phyloP scores from a whole-genome alignment of 352 stramenopile species.

The Phytophthora sojae region DNA sequence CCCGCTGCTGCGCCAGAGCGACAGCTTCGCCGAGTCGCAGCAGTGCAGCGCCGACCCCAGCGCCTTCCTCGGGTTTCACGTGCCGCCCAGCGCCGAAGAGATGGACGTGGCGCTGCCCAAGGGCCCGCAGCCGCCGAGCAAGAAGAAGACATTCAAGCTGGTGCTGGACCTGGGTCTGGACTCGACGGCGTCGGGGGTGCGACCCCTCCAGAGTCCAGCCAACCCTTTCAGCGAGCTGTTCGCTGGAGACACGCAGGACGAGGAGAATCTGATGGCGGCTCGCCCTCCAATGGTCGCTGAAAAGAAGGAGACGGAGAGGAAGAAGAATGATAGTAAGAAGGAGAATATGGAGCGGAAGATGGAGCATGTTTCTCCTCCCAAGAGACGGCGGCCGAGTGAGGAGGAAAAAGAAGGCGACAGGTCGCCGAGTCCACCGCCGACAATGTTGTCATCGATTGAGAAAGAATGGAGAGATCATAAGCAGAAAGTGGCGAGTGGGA shows the following conservation, averaged over 20 bases:
- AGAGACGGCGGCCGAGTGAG: conserved; percentile 7
- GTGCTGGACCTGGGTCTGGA: conserved; percentile 41
- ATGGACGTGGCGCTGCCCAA: background rate
- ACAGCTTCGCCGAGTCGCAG: conserved; percentile 52
- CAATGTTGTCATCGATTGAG: conserved; percentile 38
- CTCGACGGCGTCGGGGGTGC: conserved; percentile 9
- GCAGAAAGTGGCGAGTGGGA: conserved; percentile 5
- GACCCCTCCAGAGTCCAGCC: background rate
- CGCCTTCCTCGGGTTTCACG: conserved; percentile 58
- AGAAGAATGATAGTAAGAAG: background rate
- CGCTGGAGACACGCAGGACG: conserved; percentile 59
- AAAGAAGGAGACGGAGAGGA: background rate
- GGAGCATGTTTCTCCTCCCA: background rate
- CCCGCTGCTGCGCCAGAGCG: conserved; percentile 28
- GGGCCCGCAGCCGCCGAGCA: background rate
- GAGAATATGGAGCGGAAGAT: background rate
- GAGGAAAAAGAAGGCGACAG: background rate
- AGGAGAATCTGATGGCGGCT: conserved; percentile 22
- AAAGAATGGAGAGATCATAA: conserved; percentile 31
- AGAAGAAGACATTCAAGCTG: conserved; percentile 33
- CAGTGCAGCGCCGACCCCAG: conserved; percentile 74
- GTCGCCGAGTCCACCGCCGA: conserved; percentile 24
- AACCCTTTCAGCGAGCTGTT: conserved; percentile 63
- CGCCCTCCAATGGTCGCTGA: background rate
- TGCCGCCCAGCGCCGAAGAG: conserved; percentile 24